phyloP scores from a whole-genome alignment of 2,329 filamentous ascomycete species.

The Aspergillus sp. region DNA sequence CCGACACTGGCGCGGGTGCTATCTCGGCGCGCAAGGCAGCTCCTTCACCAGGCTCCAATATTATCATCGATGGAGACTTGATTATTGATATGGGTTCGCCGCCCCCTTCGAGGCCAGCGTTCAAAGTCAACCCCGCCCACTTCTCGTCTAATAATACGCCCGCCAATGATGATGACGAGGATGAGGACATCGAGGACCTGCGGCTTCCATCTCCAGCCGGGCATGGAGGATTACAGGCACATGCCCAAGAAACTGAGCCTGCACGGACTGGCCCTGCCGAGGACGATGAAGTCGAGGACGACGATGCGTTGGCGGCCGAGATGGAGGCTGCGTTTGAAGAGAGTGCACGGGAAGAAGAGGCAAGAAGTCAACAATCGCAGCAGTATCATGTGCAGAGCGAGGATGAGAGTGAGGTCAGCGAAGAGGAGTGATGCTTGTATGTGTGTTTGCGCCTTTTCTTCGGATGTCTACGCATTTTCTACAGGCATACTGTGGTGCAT shows the following conservation, averaged over 20 bases:
- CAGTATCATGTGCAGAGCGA: constrained; percentile 43
- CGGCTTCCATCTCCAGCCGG: constrained; percentile 37
- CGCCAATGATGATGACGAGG: constrained; percentile 32
- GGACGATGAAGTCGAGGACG: constrained; percentile 36
- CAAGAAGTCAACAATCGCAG: constrained; percentile 33
- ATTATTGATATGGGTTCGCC: constrained; percentile 50
- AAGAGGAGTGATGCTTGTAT: constrained; percentile 55
- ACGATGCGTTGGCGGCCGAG: constrained; percentile 57
- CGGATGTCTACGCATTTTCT: constrained; percentile 2
- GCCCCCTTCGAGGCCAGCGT: constrained; percentile 36
- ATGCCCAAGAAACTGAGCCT: constrained; percentile 14
- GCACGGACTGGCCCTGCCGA: constrained; percentile 18
- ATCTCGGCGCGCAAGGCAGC: constrained; percentile 29
- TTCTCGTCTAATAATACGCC: constrained; percentile 44
- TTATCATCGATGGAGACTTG: constrained; percentile 46
- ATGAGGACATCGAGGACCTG: constrained; percentile 39
- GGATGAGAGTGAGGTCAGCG: constrained; percentile 63
- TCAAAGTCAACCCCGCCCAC: constrained; percentile 40
- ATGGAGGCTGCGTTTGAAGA: constrained; percentile 55
- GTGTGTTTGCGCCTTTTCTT: constrained; percentile 1
- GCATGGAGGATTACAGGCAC: constrained; percentile 15
- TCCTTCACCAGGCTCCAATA: constrained; percentile 40
- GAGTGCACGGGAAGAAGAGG: constrained; percentile 41
- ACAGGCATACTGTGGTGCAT: not conserved
- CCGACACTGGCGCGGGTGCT: constrained; percentile 30